phyloP scores from a whole-genome alignment of 352 stramenopile genomes.

The Globisporangium paroecandrum region DNA sequence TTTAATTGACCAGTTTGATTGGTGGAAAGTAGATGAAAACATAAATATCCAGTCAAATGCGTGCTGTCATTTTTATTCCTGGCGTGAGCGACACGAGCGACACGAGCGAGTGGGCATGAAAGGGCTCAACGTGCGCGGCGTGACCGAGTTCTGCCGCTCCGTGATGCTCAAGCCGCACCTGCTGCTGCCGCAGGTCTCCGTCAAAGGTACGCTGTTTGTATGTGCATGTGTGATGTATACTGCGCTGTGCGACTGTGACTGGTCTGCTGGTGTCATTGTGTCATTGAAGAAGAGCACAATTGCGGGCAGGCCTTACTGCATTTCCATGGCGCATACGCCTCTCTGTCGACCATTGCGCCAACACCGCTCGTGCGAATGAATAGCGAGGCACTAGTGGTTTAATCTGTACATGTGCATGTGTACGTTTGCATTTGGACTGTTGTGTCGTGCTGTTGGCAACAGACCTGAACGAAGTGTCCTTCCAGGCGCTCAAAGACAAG shows the following conservation, averaged over 20 bases:
- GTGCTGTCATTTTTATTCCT: conserved; percentile 3
- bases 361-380: neutral
- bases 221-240: conserved; percentile 5
- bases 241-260: neutral
- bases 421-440: neutral
- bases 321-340: neutral
- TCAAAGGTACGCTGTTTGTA: conserved; percentile 44
- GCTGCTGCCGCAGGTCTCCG: conserved; percentile 76
- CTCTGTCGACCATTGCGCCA: neutral
- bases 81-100: neutral
- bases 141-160: conserved; percentile 78
- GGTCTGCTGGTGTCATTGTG: neutral
- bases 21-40: neutral
- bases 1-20: neutral
- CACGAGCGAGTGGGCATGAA: conserved; percentile 32
- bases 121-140: conserved; percentile 73
- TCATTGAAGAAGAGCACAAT: neutral
- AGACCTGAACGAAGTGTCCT: conserved; percentile 85
- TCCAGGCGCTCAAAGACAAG: conserved; percentile 64
- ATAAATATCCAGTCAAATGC: conserved; percentile 18
- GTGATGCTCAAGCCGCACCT: conserved; percentile 67
- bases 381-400: neutral
- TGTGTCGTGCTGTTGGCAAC: neutral
- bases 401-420: neutral
- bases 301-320: neutral